Base-by-base conservation (phyloP, 371 early-diverging fungal genomes). In the Lichtheimia ornata region DNA sequence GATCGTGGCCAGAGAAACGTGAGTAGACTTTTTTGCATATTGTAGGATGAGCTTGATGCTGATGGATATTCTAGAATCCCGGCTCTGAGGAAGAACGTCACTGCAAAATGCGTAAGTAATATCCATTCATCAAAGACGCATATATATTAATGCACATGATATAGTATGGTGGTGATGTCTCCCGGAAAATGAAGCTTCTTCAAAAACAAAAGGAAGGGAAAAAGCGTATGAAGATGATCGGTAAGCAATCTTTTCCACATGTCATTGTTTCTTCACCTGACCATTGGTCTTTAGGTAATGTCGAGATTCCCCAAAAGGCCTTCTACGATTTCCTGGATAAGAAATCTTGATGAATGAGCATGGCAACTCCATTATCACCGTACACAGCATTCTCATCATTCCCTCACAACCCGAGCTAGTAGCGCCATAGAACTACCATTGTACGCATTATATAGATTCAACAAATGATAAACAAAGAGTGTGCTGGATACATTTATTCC, bases 151-250 rank as follows among this genome's bases (percentile, higher is more conserved):
- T 22, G 47, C 1, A 2, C 11, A 2, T 11, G 12, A 25, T 59
- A 25, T 62, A 88, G 86, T 96, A 96, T 71, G 96, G 96, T 47
- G 95, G 95, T 22, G 96, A 96, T 79, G 88, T 91, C n/a, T 91
- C 94, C 0, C 81, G 96, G 17, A 94, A 94, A 68, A 93, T 93
- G 93, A 96, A 96, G 68, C 78, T 96, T 24, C 65, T 96, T 55
- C 90, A 94, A 55, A 91, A 90, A 59, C 93, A 93, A 76, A 94
- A 94, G 77, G 92, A 87, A 61, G 94, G 94, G 53, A 95, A 95
- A 76, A 93, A 94, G 72, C 71, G 88, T 50, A 88, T 94, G 90
- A 88, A 88, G 55, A 84, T 82, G 75, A 83, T 90, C 56, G 91
- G 84, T 79, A 72, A 70, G 59, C 30, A 1, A 22, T 13, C 3